Evolutionary conservation across 257 asterid species (phyloP).

Genomic region (Scutellaria galericulata): DNA sequence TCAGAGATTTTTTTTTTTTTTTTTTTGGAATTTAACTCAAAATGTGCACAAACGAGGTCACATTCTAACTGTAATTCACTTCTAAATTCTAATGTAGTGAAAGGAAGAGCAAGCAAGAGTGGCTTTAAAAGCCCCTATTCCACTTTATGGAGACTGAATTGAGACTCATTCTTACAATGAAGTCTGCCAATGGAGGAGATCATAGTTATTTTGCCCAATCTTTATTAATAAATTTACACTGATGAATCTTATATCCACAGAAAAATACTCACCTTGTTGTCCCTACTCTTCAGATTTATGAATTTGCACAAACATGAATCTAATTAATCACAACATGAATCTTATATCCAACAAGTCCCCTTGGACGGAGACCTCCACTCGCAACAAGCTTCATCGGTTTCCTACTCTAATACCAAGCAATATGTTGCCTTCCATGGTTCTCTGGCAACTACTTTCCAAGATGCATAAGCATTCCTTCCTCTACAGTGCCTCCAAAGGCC

Average conservation of each 20-base stretch:
- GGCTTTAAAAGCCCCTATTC: background rate
- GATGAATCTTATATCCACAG: conserved; percentile 9
- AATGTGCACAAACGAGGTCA: background rate
- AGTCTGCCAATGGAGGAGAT: conserved; percentile 11
- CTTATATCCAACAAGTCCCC: conserved; percentile 1
- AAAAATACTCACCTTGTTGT: background rate
- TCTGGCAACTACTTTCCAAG: conserved; percentile 5
- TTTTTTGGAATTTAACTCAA: background rate
- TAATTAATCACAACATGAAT: conserved; percentile 2
- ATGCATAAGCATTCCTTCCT: conserved; percentile 20
- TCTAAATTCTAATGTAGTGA: background rate
- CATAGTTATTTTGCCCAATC: background rate
- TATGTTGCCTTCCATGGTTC: conserved; percentile 13
- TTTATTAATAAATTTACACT: background rate
- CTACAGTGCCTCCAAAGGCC: conserved; percentile 20
- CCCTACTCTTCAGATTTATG: background rate
- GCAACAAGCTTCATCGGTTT: conserved; percentile 14
- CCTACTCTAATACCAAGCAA: background rate
- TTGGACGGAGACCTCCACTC: background rate
- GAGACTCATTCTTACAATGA: conserved; percentile 2
- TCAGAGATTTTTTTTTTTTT: no score
- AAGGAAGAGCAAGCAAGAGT: background rate
- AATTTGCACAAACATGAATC: conserved; percentile 15
- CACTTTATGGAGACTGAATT: conserved; percentile 2
- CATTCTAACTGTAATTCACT: background rate